Base-by-base conservation (phyloP, 2,329 filamentous ascomycete species). In the Fusarium dlaminii region DNA sequence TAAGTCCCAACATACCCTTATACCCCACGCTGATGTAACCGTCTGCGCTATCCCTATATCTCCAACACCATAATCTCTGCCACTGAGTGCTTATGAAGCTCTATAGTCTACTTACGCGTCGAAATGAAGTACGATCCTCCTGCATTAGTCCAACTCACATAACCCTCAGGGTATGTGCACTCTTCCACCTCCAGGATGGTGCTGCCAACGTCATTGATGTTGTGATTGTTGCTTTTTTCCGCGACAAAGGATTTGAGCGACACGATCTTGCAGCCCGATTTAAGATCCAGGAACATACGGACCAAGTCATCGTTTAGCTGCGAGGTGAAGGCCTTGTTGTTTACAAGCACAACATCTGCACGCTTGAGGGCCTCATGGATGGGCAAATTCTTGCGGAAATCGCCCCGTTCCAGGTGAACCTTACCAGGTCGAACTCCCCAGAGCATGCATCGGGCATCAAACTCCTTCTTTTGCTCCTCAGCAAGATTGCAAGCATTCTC, bases 311-410 rank as follows among this genome's bases (percentile, higher is more conserved):
- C 92, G 83, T 98, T 99, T 63, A 98, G 89, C 76, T 92, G 88
- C 20, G 95, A 92, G 11, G 92, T 95, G 83, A 99, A 99, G 6
- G 95, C 96, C 83, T 98, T 95, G 84, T 99, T 99, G 86, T 99
- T 99, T 78, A 98, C 96, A 32, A 99, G 89, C 24, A 99, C 90
- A n/a, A 98, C 95, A 80, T 99, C 96, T 4, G 96, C 96, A 62
- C 92, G 90, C 81, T 93, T 92, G 56, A 99, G 87, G 13, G 92
- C 91, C 30, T 90, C 88, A 68, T 91, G 87, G 55, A 98, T 94
- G 66, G 87, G 87, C 22, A 88, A 81, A 75, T 93, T 93, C 73
- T 91, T 90, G 15, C 95, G 90, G 79, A 99, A 98, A 80, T 98
- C 94, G 66, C 94, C 96, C 48, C 91, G 87, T 71, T 96, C 90